Base-by-base conservation (phyloP, 306 rosid species). In the Abrus precatorius region DNA sequence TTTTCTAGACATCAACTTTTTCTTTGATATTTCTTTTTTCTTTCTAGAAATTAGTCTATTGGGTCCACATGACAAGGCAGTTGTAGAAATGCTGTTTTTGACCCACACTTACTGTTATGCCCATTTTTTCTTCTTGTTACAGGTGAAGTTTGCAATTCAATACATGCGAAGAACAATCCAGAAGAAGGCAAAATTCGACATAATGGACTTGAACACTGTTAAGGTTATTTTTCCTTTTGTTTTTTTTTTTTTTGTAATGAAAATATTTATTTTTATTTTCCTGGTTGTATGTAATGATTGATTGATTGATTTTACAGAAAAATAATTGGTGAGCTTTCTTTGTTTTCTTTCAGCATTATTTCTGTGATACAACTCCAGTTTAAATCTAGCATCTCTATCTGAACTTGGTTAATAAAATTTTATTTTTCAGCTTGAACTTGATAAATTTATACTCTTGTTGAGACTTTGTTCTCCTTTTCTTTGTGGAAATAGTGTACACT, bases 161-260 rank as follows among this genome's bases (percentile, higher is more conserved):
- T 90, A 89, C 88, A 95, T 95, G 98, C 87, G 96, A 81, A 95
- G 83, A 86, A 74, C 87, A 55, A 91, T 93, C 86, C 99, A 88
- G 83, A 95, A 93, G 87, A 95, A 95, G 92, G 99, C 98, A 73
- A 93, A 93, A 82, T 93, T 96, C 82, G 98, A 96, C 91, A 96
- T 96, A 82, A 74, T 57, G 76, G 92, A 92, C 72, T 85, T 95
- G 79, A 95, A 92, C 84, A 89, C 98, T 33, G 79, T 92, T 62
- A 95, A 95, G 98, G 99, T 87, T 45, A 53, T 69, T 65, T 60
- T 29, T 28, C 59, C n/a, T 13, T 30, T 60, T 54, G 33, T 33
- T 49, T 45, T 48, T 79, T 71, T 70, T 20, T 34, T 63, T 71
- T 70, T 20, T 34, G 54, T 63, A 34, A 27, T 44, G 45, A 63